These are phyloP conservation scores for Sclerotinia borealis DNA, from an alignment of 2,329 filamentous ascomycete genomes.

Conservation along the genomic window DNA sequence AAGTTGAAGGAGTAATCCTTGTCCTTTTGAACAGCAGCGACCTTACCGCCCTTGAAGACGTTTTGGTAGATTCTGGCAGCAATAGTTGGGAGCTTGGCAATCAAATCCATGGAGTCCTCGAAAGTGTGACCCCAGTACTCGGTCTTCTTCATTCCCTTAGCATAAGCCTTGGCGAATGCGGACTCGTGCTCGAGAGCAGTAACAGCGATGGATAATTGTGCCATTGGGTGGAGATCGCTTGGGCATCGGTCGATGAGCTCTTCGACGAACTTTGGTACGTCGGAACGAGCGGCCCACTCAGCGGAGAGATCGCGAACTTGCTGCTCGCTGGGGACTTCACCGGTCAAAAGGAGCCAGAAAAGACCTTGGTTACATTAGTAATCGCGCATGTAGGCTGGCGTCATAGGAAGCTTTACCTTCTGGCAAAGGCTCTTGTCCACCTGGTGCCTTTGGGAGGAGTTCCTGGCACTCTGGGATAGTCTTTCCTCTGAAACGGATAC, in stretches of 20 bases:
- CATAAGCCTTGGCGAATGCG: conserved; percentile 95
- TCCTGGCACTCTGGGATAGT: conserved; percentile 99
- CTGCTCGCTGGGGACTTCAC: conserved; percentile 95
- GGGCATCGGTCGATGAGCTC: conserved; percentile 99
- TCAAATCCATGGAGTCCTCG: conserved; percentile 99
- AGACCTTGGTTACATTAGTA: conserved; percentile 53
- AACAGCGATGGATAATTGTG: conserved; percentile 96
- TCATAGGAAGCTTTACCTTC: conserved; percentile 55
- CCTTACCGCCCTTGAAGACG: conserved; percentile 99
- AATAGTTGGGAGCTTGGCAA: conserved; percentile 98
- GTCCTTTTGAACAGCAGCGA: conserved; percentile 91
- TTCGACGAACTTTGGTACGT: conserved; percentile 96
- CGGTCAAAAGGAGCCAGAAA: conserved; percentile 98
- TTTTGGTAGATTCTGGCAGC: conserved; percentile 99
- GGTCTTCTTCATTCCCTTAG: conserved; percentile 98
- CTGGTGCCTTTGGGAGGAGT: conserved; percentile 92
- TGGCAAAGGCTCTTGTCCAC: conserved; percentile 92
- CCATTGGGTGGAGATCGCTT: conserved; percentile 98
- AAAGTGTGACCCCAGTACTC: conserved; percentile 99
- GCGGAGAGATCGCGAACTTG: conserved; percentile 97
- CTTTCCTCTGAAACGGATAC: conserved; percentile 98
- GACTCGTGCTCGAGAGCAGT: conserved; percentile 98
- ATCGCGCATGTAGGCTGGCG: background rate
- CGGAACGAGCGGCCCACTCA: conserved; percentile 96
- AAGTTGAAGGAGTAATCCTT: conserved; percentile 99